Evolutionary conservation across 208 protist genomes (phyloP), one percentile per base, ranked within the genome.

Genomic region (Trypanosoma vivax): DNA sequence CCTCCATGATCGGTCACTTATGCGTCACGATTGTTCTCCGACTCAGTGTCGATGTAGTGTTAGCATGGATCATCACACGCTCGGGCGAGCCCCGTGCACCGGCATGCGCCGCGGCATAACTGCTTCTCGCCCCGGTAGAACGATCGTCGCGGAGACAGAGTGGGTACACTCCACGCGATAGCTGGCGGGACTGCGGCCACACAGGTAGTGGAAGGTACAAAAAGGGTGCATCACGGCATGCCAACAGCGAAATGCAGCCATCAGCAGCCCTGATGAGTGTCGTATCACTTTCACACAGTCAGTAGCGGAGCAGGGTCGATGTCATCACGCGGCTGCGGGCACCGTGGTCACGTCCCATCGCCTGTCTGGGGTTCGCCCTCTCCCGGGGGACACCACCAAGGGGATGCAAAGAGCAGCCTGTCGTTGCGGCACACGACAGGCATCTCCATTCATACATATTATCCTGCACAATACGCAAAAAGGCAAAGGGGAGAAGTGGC

Each of bases 151-250:
- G 47, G 33, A 73, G 65, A 73, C 40, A 60, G 57, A 73, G 18
- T 31, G 49, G 42, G 52, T 67, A 73, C 57, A 65, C 65, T 73
- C 57, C 52, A 53, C 45, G 65, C 60, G 65, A 57, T 72, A 72
- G 65, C 65, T 72, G 65, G 55, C 51, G 65, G 55, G 55, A 14
- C 56, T 62, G 29, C n/a, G 6, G 5, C 9, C 9, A 18, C 16
- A 33, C 29, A n/a, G 7, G 38, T 29, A 56, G 18, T 16, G 18
- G 24, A 19, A 35, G 18, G 13, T 46, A 49, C 5, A 21, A 49
- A 47, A 56, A 46, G 48, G 24, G n/a, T 9, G 14, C 9, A 14
- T 37, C 33, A 37, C 33, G 14, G 10, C 33, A 9, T 14, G 14
- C 14, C 9, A 9, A 43, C 10, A 9, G 39, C 0, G 13, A 13